Conservation (phyloP, 106 monocot species). For the Chionographis japonica region DNA sequence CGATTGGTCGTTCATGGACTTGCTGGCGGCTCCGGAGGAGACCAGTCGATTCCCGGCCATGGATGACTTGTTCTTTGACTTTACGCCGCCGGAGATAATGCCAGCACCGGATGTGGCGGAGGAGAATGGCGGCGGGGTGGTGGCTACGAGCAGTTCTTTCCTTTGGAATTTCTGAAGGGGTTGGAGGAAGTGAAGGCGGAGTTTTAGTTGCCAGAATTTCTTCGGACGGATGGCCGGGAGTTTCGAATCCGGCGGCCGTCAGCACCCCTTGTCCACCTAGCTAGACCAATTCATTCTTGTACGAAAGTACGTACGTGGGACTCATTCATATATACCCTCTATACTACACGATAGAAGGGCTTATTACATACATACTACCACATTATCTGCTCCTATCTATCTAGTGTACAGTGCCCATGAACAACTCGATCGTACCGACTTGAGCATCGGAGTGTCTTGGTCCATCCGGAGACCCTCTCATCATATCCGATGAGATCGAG, state of each 20-base stretch:
- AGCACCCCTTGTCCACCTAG: no score
- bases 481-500: no score
- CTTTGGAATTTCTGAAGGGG: conserved; percentile 9
- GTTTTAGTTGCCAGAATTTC: not conserved
- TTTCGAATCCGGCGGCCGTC: not conserved
- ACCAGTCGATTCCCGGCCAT: not conserved
- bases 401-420: no score
- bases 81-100: not conserved
- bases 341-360: no score
- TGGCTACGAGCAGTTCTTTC: not conserved
- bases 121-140: not conserved
- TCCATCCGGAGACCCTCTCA: no score
- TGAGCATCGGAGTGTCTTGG: no score
- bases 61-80: not conserved
- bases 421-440: no score
- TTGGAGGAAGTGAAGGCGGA: not conserved
- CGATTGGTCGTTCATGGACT: conserved; percentile 11
- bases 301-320: no score
- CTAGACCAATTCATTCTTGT: no score
- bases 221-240: not conserved
- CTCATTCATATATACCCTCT: no score
- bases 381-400: no score
- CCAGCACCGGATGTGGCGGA: not conserved
- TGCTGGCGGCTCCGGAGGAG: not conserved
- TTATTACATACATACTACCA: no score